Conservation (phyloP, 176 grass and related monocot species). For the Microstegium vimineum region DNA sequence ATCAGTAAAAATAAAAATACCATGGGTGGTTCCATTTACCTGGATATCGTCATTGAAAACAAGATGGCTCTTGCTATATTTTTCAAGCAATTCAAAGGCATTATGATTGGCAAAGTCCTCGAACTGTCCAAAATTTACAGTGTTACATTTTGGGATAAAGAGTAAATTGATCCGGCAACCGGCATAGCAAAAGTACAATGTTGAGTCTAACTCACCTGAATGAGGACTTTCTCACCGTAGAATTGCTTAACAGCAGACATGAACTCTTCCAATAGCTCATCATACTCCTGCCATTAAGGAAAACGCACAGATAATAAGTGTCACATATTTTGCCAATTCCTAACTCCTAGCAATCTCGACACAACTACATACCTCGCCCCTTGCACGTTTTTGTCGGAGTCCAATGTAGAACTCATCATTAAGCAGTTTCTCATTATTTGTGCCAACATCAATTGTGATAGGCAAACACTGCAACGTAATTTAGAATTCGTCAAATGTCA, state of each 20-base stretch:
- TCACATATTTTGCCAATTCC: background rate
- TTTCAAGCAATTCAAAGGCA: slow-evolving; percentile 93
- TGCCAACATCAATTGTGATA: slow-evolving; percentile 97
- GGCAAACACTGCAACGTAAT: slow-evolving; percentile 76
- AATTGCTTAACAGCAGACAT: slow-evolving; percentile 85
- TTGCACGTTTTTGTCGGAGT: slow-evolving; percentile 82
- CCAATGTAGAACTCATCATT: slow-evolving; percentile 98
- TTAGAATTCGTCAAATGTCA: background rate
- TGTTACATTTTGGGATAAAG: slow-evolving; percentile 22
- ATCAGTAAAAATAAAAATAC: background rate
- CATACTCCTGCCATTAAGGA: slow-evolving; percentile 64
- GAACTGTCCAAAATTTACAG: slow-evolving; percentile 58
- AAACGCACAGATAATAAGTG: slow-evolving; percentile 16
- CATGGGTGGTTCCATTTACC: slow-evolving; percentile 34
- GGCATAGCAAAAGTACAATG: background rate
- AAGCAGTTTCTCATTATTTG: slow-evolving; percentile 78
- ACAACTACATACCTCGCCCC: slow-evolving; percentile 57
- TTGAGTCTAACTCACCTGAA: slow-evolving; percentile 57
- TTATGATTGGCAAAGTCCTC: slow-evolving; percentile 99
- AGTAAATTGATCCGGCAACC: background rate
- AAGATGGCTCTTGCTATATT: slow-evolving; percentile 96
- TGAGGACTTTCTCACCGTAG: slow-evolving; percentile 94
- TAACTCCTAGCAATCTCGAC: background rate
- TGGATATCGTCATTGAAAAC: slow-evolving; percentile 99
- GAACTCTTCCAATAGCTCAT: slow-evolving; percentile 86